Base-by-base conservation (phyloP, 805 yeast species). In the Pichia occidentalis region DNA sequence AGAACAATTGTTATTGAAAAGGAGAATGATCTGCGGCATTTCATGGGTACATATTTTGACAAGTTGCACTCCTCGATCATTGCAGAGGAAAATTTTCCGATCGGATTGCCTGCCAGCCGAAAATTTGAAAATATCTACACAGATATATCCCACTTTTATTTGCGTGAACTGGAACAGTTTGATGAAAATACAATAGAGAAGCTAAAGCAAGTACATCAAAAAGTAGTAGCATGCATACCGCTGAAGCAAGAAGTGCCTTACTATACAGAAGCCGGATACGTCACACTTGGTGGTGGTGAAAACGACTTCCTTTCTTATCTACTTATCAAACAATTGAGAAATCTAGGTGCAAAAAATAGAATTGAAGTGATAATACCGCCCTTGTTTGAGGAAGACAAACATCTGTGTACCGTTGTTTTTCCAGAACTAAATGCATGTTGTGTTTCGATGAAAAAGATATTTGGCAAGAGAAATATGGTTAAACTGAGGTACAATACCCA, bases 281-380 rank as follows among this genome's bases (percentile, higher is more conserved):
- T 81, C 1, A 75, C 74, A 50, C 86, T 83, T 20, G 92, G 90
- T 24, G 95, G 94, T 27, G 90, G 88, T 2, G 73, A 71, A 49
- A 81, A 76, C 58, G 75, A 81, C 45, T 79, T 87, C 70, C 65
- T 80, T 48, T 73, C 85, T 6, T 60, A 81, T 27, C 61, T 81
- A 16, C 73, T 84, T 7, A 69, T 85, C 37, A 71, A 71, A 49
- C 68, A 77, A 43, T 57, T 85, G 34, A 64, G 95, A 49, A 72
- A 75, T 23, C 60, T 70, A 7, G 86, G 90, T 2, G 75, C 82
- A 4, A 67, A 65, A 10, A 57, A 80, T 25, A 95, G 95, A 0
- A 75, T 87, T 14, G 96, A 86, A 64, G 82, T 86, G 8, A 70
- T 85, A 45, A 75, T 86, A 46, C 94, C 95, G 7, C 70, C 74